Base-by-base conservation (phyloP, 192 early-diverging fungal genomes). In the Obelidium mucronatum region DNA sequence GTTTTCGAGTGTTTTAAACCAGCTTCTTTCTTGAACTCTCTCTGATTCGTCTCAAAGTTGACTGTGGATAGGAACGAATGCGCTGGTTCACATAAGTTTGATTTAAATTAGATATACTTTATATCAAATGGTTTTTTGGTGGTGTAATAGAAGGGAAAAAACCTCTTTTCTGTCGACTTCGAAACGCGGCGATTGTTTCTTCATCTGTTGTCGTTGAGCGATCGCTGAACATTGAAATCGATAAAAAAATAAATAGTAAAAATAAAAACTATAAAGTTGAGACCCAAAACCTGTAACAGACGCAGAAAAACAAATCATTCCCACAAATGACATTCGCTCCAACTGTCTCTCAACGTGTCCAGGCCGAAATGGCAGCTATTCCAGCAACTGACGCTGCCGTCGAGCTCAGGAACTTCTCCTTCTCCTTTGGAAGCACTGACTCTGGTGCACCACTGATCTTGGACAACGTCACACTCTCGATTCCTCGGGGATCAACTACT, bases 361-460 rank as follows among this genome's bases (percentile, higher is more conserved):
- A 71, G 17, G 56, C 77, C 2, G 33, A 66, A 24, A 68, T 68
- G 59, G 77, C 77, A n/a, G 5, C 8, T n/a, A 42, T 75, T 42
- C 65, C 52, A 24, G 34, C 78, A 22, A 79, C 71, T 6, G 31
- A 62, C 55, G 67, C 55, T 26, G 81, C 86, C 28, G 59, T 93
- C 28, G 74, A 88, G 13, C 84, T 91, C 33, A 54, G 67, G 11
- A 42, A 87, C 44, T 83, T 93, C 26, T 72, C 67, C 68, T 78
- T 78, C 62, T 81, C 64, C 55, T 93, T 90, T 67, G 80, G 69
- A 33, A n/a, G n/a, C n/a, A n/a, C n/a, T n/a, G 92, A 83, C 67
- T 89, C 91, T 34, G 91, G 86, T 8, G 86, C 88, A 1, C 82
- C 82, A 4, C 31, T 56, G 2, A 89, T 92, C 75, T 72, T 93